Conservation (phyloP, 1,284 basidiomycete genomes). For the Pascua guehoae region DNA sequence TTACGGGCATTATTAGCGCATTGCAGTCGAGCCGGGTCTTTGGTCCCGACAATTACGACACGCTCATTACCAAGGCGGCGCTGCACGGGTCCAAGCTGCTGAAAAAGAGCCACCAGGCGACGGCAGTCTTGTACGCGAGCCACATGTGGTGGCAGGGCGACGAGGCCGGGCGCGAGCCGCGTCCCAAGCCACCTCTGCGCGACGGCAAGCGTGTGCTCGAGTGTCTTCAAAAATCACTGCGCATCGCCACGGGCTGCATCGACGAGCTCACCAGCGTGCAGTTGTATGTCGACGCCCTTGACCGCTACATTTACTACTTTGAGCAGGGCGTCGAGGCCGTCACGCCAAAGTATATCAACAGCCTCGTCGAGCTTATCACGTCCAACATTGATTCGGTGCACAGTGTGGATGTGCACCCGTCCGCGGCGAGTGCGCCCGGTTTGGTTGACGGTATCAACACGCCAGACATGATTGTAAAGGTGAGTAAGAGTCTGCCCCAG, state of each 20-base stretch:
- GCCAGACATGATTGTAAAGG: slow-evolving; percentile 73
- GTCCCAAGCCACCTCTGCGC: slow-evolving; percentile 61
- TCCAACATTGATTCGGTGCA: slow-evolving; percentile 82
- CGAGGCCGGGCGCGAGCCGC: slow-evolving; percentile 40
- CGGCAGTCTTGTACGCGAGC: slow-evolving; percentile 86
- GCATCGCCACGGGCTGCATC: slow-evolving; percentile 88
- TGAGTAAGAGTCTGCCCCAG: slow-evolving; percentile 24
- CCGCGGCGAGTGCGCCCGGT: slow-evolving; percentile 71
- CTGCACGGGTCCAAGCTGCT: slow-evolving; percentile 86
- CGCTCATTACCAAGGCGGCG: slow-evolving; percentile 90
- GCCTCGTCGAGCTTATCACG: slow-evolving; percentile 86
- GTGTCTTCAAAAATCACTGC: slow-evolving; percentile 86
- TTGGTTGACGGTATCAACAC: slow-evolving; percentile 84
- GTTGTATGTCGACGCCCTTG: slow-evolving; percentile 87
- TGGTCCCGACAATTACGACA: slow-evolving; percentile 87
- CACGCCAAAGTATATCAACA: slow-evolving; percentile 89
- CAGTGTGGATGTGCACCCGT: slow-evolving; percentile 76
- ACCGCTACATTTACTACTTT: slow-evolving; percentile 87
- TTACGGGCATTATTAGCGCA: slow-evolving; percentile 84
- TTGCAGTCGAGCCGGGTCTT: slow-evolving; percentile 80
- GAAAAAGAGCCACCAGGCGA: slow-evolving; percentile 95
- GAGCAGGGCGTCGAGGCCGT: slow-evolving; percentile 86
- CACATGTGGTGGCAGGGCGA: slow-evolving; percentile 94
- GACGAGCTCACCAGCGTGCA: slow-evolving; percentile 93
- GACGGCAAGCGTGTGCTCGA: slow-evolving; percentile 94